A percentile compares a stretch with the other conserved stretches of the same genome.
Evolutionary conservation across 2,329 filamentous ascomycete genomes (phyloP).

Genomic region (Sclerotinia glacialis): DNA sequence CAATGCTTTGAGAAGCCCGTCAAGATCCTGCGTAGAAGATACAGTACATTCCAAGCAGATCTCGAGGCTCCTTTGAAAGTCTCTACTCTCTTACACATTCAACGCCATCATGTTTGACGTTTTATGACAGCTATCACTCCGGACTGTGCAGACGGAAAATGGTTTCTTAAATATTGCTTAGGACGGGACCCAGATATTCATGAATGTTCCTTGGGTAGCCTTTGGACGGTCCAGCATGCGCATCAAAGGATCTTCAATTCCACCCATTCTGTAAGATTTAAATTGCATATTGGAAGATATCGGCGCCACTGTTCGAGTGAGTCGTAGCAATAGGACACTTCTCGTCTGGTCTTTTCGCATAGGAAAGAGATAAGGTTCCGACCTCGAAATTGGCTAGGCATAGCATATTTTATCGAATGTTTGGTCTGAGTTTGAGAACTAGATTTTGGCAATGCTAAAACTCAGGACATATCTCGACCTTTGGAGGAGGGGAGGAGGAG

Average conservation of each 20-base stretch:
- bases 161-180: neutral
- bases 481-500: neutral
- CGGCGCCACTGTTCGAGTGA: neutral
- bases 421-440: neutral
- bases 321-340: neutral
- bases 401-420: neutral
- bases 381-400: neutral
- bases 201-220: neutral
- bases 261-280: neutral
- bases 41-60: neutral
- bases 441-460: neutral
- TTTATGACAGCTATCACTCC: neutral
- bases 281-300: neutral
- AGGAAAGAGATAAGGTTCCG: neutral
- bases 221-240: neutral
- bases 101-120: too few relatives aligned
- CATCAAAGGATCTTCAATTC: neutral
- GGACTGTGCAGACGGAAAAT: neutral
- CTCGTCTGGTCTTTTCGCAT: neutral
- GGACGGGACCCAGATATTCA: neutral
- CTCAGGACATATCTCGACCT: neutral
- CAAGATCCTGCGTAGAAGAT: neutral
- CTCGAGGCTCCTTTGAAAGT: neutral
- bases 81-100: neutral
- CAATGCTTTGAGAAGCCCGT: neutral